These are phyloP conservation scores for Lactarius akahatsu DNA, from an alignment of 768 basidiomycete genomes.

Conservation along the genomic window DNA sequence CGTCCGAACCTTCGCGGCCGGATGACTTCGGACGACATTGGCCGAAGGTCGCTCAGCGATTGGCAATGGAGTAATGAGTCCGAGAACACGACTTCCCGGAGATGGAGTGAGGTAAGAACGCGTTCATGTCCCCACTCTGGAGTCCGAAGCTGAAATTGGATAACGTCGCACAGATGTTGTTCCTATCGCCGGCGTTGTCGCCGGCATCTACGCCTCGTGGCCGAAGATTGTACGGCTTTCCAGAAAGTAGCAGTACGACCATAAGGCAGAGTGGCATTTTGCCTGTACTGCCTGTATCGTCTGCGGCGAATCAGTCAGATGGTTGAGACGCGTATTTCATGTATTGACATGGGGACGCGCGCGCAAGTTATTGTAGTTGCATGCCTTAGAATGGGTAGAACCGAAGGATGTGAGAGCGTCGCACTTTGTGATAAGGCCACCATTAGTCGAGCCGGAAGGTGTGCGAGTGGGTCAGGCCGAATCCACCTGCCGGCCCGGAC, in stretches of 20 bases:
- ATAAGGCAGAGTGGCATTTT: background rate
- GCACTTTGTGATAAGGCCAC: background rate
- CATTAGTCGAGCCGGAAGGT: no score
- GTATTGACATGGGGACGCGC: background rate
- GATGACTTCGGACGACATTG: conserved; percentile 43
- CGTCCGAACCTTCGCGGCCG: conserved; percentile 33
- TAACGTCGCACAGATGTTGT: conserved; percentile 9
- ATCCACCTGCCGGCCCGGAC: background rate
- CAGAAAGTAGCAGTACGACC: conserved; percentile 7
- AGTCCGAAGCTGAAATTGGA: conserved; percentile 5
- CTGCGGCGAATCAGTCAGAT: background rate
- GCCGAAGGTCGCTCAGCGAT: conserved; percentile 42
- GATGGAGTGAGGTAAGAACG: conserved; percentile 23
- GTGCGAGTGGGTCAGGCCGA: background rate
- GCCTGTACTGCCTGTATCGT: background rate
- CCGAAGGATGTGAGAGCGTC: background rate
- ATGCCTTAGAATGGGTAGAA: background rate
- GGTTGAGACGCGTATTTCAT: background rate
- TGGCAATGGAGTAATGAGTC: conserved; percentile 39
- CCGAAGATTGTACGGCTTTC: background rate
- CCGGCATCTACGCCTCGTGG: conserved; percentile 6
- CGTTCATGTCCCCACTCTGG: background rate
- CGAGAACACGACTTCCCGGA: conserved; percentile 1
- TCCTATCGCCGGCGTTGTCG: conserved; percentile 2
- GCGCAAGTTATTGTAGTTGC: background rate